Base-by-base conservation (phyloP, 495 filamentous ascomycete species). In the Aspergillus sclerotiicarbonarius region DNA sequence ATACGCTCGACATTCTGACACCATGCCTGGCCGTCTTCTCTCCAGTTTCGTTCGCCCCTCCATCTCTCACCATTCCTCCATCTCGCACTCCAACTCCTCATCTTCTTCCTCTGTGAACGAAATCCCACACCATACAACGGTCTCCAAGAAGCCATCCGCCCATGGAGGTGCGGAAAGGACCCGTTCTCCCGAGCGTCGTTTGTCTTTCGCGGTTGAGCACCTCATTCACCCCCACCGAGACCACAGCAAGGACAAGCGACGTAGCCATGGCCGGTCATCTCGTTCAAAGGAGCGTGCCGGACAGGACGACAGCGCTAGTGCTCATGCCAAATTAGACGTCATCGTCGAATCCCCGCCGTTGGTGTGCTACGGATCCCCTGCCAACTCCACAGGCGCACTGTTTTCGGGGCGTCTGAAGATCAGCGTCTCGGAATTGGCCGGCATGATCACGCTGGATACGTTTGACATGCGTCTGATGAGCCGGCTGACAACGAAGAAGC, bases 281-380 rank as follows among this genome's bases (percentile, higher is more conserved):
- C 72, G 75, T 37, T 73, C 74, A 4, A 78, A 78, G 65, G 76
- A 79, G 32, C 69, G 72, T 35, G 32, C 60, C 13, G 56, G 52
- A 43, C 64, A 70, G 29, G 68, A 74, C 0, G 58, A 70, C 12
- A 57, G 56, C 20, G 55, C 65, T 6, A 44, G 56, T 21, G 70
- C 78, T 41, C 68, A 77, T 0, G 84, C 84, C n/a, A 84, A 82
- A 49, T 69, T 96, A 51, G 82, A 86, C 21, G 84, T 93, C 72
- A 77, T 84, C 35, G 88, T 97, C 55, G 94, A 99, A 75, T 96
- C 91, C 3, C 91, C 94, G 0, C 94, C 94, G 1, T 76, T 93
- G 9, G 83, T 96, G 15, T 87, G 95, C 75, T 91, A 92, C 64
- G 91, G 90, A 18, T 75, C 80, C 8, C 79, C 90, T 1, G 78